Evolutionary conservation across 257 asterid species (phyloP).

Genomic region (Solanum verrucosum): DNA sequence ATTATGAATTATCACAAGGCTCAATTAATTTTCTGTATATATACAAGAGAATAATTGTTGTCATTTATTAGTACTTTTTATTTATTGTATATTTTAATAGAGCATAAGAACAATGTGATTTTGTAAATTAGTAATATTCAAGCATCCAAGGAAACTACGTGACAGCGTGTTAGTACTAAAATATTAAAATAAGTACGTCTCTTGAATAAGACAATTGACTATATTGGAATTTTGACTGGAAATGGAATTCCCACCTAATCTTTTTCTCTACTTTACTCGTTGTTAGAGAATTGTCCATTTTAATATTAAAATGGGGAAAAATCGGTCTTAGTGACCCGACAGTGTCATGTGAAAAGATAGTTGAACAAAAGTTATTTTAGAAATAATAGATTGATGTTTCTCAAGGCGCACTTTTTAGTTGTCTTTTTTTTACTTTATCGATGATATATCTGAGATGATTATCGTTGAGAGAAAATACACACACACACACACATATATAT

Average conservation of each 20-base stretch:
- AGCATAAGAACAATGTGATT: neutral
- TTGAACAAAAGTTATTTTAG: too few species aligned
- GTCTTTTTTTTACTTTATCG: too few species aligned
- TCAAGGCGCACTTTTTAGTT: too few species aligned
- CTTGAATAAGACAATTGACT: neutral
- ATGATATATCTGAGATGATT: too few species aligned
- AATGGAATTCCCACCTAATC: neutral
- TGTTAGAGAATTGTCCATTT: neutral
- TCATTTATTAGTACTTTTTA: neutral
- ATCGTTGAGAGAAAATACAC: too few species aligned
- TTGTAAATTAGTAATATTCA: neutral
- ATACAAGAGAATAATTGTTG: neutral
- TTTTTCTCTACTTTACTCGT: neutral
- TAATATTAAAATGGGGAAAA: too few species aligned
- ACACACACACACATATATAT: too few species aligned
- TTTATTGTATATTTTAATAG: neutral
- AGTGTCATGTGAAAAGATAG: rapidly evolving
- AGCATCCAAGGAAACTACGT: neutral
- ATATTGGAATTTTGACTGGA: neutral
- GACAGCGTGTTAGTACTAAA: too few species aligned
- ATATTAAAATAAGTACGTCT: too few species aligned
- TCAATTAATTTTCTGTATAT: too few species aligned
- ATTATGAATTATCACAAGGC: neutral
- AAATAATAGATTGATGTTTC: too few species aligned
- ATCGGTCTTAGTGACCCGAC: too few species aligned